Conservation (phyloP, 169 alveolate genomes). For the Pseudocohnilembus persalinus region DNA sequence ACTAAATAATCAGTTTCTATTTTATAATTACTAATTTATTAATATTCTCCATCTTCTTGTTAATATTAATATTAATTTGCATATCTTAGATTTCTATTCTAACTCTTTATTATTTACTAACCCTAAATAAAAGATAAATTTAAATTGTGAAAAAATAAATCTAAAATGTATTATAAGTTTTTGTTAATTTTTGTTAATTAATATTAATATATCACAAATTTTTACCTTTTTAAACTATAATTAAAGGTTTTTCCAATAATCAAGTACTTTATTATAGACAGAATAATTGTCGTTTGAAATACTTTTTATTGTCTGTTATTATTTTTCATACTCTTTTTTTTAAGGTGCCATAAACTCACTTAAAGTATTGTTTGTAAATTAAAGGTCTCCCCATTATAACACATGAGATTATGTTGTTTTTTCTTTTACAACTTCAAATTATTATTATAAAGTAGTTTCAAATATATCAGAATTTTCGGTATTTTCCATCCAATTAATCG, state of each 20-base stretch:
- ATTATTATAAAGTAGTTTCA: slow-evolving; percentile 61
- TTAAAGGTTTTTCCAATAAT: background rate
- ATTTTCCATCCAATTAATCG: slow-evolving; percentile 81
- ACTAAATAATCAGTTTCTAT: background rate
- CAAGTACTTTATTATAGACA: background rate
- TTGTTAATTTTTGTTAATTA: too few relatives aligned
- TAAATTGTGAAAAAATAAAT: too few relatives aligned
- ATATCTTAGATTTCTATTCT: too few relatives aligned
- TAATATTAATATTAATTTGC: too few relatives aligned
- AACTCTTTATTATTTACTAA: background rate
- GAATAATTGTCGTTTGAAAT: too few relatives aligned
- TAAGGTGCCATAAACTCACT: slow-evolving; percentile 45
- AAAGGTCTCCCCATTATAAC: slow-evolving; percentile 73
- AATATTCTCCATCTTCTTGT: too few relatives aligned
- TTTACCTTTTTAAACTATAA: background rate
- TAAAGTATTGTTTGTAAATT: slow-evolving; percentile 27
- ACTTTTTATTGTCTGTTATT: background rate
- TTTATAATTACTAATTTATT: too few relatives aligned
- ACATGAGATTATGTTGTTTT: slow-evolving; percentile 64
- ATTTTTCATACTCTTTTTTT: slow-evolving; percentile 53
- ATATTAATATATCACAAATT: too few relatives aligned
- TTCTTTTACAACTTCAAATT: slow-evolving; percentile 61
- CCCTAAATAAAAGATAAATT: too few relatives aligned
- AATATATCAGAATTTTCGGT: slow-evolving; percentile 58
- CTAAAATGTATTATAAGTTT: too few relatives aligned